Percentiles rank a stretch among this genome's conserved stretches.
phyloP scores from a whole-genome alignment of 2,329 filamentous ascomycete genomes.

The Fonsecaea nubica region DNA sequence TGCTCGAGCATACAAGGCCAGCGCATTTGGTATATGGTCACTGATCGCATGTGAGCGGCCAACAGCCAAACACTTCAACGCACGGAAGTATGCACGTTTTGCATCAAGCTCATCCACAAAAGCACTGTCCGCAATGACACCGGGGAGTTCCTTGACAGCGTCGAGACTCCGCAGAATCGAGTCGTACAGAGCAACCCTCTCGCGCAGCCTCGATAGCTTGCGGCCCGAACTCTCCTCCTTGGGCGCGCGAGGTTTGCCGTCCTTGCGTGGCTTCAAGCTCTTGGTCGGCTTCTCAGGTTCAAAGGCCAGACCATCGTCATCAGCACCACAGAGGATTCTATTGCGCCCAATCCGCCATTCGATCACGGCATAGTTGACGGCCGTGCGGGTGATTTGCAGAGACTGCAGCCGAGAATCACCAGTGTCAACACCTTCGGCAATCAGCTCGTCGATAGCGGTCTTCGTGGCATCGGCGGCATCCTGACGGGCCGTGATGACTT shows the following conservation, averaged over 20 bases:
- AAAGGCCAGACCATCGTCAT: conserved; percentile 74
- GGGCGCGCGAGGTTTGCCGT: conserved; percentile 53
- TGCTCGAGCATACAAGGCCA: conserved; percentile 82
- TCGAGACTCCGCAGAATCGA: conserved; percentile 89
- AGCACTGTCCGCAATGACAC: conserved; percentile 80
- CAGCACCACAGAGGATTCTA: conserved; percentile 79
- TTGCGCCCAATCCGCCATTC: conserved; percentile 96
- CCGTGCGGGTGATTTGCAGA: conserved; percentile 87
- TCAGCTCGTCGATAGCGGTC: conserved; percentile 87
- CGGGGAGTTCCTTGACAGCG: conserved; percentile 85
- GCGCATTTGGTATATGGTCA: conserved; percentile 74
- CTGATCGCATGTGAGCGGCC: conserved; percentile 82
- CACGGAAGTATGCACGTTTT: conserved; percentile 82
- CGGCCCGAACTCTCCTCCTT: conserved; percentile 74
- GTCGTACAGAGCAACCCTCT: conserved; percentile 88
- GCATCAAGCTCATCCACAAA: conserved; percentile 80
- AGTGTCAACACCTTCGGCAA: conserved; percentile 80
- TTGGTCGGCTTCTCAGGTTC: conserved; percentile 55
- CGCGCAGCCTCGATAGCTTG: conserved; percentile 79
- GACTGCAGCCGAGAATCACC: conserved; percentile 89
- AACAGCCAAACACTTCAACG: conserved; percentile 86
- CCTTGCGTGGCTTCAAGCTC: conserved; percentile 59
- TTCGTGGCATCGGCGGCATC: conserved; percentile 94
- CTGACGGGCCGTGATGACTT: conserved; percentile 86
- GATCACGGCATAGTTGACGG: conserved; percentile 91